Evolutionary conservation across 2,329 filamentous ascomycete genomes (phyloP).

Genomic region (Penicillium oxalicum): DNA sequence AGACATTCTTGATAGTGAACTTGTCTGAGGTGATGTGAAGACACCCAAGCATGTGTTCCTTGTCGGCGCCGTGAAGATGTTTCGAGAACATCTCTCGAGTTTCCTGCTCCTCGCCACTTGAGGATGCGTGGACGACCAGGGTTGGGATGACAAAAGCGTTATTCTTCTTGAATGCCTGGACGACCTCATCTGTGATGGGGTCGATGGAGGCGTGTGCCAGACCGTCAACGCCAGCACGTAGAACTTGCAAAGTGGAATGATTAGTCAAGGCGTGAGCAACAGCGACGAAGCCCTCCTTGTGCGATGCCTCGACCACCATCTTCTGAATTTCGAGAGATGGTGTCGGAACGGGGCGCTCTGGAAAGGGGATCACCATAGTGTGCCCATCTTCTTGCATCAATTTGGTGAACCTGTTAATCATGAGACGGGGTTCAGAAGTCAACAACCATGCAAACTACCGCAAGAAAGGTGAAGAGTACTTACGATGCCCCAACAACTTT

Average conservation of each 20-base stretch:
- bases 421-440: neutral
- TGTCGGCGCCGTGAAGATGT: constrained; percentile 1
- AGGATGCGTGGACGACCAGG: constrained; percentile 3
- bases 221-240: constrained; percentile 7
- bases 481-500: constrained; percentile 2
- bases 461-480: too few species aligned
- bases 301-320: constrained; percentile 6
- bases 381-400: constrained; percentile 11
- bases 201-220: constrained; percentile 8
- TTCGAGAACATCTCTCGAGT: constrained; percentile 5
- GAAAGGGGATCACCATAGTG: constrained; percentile 6
- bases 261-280: constrained; percentile 8
- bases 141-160: constrained; percentile 9
- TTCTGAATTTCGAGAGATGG: constrained; percentile 10
- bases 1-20: constrained; percentile 5
- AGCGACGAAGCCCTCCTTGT: constrained; percentile 5
- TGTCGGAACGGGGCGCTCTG: constrained; percentile 5
- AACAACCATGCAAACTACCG: neutral
- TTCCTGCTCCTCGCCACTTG: constrained; percentile 9
- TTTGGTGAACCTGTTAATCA: constrained; percentile 4
- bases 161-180: constrained; percentile 9
- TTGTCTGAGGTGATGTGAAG: constrained; percentile 5
- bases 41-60: constrained; percentile 6
- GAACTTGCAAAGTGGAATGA: constrained; percentile 7
- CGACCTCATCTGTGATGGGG: constrained; percentile 6